Evolutionary conservation across 2,329 filamentous ascomycete genomes (phyloP), one percentile per base, ranked within the genome.

Genomic region (Septoria petroselini): DNA sequence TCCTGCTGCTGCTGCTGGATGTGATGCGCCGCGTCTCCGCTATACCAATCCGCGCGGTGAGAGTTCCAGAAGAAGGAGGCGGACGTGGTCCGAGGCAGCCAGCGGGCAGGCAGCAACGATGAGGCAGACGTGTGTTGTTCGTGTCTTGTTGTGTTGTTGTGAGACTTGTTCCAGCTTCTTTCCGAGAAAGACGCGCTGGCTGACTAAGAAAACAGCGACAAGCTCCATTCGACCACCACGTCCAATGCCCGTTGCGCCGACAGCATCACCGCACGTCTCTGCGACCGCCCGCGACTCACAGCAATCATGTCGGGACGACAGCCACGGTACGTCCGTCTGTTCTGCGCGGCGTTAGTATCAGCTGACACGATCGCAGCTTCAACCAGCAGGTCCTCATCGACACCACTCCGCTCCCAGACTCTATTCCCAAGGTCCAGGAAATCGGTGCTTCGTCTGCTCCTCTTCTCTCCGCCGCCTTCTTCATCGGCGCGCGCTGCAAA

Each of bases 401-500:
- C 80, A 93, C 88, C 68, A 95, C 93, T 62, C 91, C 93, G 66
- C 86, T 98, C 67, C 93, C 93, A 60, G 84, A 88, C 69, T 80
- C 85, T 66, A 90, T 98, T 72, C 93, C 93, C 66, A 84, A 88
- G 69, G 93, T 98, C 71, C 81, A 88, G 72, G 93, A 98, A 76
- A 82, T 98, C 61, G 93, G 93, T 66, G 82, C 89, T 67, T 95
- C 85, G 66, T 97, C 91, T 50, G 93, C 91, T 31, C 93, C 93
- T 48, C 81, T 98, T 37, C 78, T 95, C 53, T 95, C 88, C 59
- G 93, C 93, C 25, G 84, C 89, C 44, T 98, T 88, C 80, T 98
- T 97, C 73, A 98, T 98, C 69, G 93, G 93, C 58, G 91, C 90
- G 61, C 85, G 91, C 68, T 98, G 93, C 84, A 86, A 82, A 70